Conservation (phyloP, 2,329 filamentous ascomycete species). For the Penicillium expansum region DNA sequence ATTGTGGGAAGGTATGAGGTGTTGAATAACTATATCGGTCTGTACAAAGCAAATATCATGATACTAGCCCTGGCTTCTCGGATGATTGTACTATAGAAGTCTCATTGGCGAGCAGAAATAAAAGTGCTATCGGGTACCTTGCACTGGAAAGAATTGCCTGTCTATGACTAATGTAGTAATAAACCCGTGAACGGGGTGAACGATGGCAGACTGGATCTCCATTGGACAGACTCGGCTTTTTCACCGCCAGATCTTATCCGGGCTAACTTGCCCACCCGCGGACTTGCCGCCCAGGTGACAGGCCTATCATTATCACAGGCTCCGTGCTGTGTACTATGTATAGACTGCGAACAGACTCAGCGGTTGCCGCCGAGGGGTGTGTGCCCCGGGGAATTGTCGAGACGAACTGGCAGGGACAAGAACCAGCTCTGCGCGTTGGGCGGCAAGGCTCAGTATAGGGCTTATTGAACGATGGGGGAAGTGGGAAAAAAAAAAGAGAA, state of each 20-base stretch:
- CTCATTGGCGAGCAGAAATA: not conserved
- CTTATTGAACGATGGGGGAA: not conserved
- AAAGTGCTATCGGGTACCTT: slow-evolving; percentile 1
- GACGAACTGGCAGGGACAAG: slow-evolving; percentile 1
- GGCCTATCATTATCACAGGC: slow-evolving; percentile 16
- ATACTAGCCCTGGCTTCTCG: not conserved
- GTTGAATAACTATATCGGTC: too few species aligned
- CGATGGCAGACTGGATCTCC: slow-evolving; percentile 9
- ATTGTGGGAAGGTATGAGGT: not conserved
- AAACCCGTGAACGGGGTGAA: slow-evolving; percentile 1
- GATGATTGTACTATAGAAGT: not conserved
- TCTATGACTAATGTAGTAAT: slow-evolving; percentile 2
- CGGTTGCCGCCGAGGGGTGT: slow-evolving; percentile 7
- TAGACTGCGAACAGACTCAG: slow-evolving; percentile 17
- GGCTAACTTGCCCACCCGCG: slow-evolving; percentile 1
- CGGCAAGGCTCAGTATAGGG: not conserved
- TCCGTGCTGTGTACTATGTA: slow-evolving; percentile 9
- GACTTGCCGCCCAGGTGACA: slow-evolving; percentile 11
- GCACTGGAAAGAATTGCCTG: not conserved
- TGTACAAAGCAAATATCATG: not conserved
- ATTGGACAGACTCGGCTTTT: slow-evolving; percentile 19
- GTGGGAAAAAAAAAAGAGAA: too few species aligned
- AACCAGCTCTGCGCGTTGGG: slow-evolving; percentile 2
- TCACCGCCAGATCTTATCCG: slow-evolving; percentile 22
- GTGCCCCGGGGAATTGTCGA: slow-evolving; percentile 2